These are phyloP conservation scores for Oryza meridionalis DNA, from an alignment of 176 grass and related monocot genomes.

Conservation along the genomic window DNA sequence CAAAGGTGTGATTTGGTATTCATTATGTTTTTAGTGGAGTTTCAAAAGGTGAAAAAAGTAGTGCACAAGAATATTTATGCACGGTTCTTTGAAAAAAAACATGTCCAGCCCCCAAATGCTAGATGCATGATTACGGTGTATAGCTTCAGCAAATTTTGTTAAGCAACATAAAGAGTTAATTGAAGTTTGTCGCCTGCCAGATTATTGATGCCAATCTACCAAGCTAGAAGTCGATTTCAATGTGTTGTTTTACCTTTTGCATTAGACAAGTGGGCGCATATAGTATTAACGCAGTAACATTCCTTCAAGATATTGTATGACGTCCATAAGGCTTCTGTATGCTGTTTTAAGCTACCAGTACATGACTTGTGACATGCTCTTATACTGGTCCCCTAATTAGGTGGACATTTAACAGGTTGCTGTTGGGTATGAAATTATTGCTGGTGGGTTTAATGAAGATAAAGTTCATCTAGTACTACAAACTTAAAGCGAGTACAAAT, in stretches of 20 bases:
- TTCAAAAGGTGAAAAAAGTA: neutral
- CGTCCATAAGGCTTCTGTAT: neutral
- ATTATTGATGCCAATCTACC: neutral
- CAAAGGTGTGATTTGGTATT: neutral
- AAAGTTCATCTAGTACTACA: neutral
- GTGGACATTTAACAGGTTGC: neutral
- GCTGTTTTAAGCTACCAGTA: neutral
- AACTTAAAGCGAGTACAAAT: conserved; percentile 1
- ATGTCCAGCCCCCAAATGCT: neutral
- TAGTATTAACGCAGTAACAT: neutral
- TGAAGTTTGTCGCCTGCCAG: neutral
- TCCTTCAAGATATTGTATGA: conserved; percentile 10
- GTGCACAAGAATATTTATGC: neutral
- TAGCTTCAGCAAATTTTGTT: neutral
- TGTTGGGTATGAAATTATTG: neutral
- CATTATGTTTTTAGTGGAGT: neutral
- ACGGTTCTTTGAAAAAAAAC: neutral
- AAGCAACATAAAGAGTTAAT: conserved; percentile 7
- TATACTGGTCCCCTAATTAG: conserved; percentile 4
- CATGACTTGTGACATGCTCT: neutral
- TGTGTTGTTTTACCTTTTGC: neutral
- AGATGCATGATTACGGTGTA: neutral
- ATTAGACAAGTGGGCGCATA: neutral
- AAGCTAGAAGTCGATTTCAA: conserved; percentile 8
- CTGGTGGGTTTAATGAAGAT: neutral